Evolutionary conservation across 371 early-diverging fungal genomes (phyloP).

Genomic region (Gilbertella persicaria): DNA sequence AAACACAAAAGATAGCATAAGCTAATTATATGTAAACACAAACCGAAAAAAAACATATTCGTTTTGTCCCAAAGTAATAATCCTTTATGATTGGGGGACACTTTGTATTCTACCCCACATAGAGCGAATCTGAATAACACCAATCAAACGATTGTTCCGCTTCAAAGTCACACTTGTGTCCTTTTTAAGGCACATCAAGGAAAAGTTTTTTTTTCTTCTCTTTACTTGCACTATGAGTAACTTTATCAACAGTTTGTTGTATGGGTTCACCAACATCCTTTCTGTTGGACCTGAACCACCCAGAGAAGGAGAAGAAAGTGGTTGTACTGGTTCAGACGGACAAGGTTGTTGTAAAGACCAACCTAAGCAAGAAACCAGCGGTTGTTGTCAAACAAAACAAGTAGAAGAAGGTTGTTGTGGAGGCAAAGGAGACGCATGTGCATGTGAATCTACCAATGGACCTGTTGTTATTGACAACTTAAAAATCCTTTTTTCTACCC

Average conservation of each 20-base stretch:
- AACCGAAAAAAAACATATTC: no score
- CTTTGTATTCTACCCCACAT: no score
- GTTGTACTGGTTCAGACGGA: slow-evolving; percentile 21
- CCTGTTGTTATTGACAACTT: slow-evolving; percentile 38
- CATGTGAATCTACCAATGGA: slow-evolving; percentile 13
- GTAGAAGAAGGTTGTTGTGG: slow-evolving; percentile 4
- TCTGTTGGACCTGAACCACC: slow-evolving; percentile 40
- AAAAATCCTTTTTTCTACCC: slow-evolving; percentile 51
- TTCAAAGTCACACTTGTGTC: no score
- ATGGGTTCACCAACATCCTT: slow-evolving; percentile 46
- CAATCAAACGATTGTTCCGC: no score
- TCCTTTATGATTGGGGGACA: no score
- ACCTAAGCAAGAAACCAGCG: background rate
- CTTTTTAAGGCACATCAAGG: no score
- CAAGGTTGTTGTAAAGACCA: slow-evolving; percentile 36
- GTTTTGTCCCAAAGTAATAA: no score
- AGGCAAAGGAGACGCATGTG: slow-evolving; percentile 12
- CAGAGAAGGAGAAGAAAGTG: slow-evolving; percentile 17
- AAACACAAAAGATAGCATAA: no score
- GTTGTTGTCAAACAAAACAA: slow-evolving; percentile 15
- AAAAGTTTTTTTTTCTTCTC: slow-evolving; percentile 5
- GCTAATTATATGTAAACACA: no score
- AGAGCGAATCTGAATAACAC: no score
- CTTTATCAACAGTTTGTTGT: slow-evolving; percentile 43
- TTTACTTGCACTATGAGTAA: slow-evolving; percentile 32